Evolutionary conservation across 2,329 filamentous ascomycete species (phyloP).

Genomic region (Aspergillus neotritici): DNA sequence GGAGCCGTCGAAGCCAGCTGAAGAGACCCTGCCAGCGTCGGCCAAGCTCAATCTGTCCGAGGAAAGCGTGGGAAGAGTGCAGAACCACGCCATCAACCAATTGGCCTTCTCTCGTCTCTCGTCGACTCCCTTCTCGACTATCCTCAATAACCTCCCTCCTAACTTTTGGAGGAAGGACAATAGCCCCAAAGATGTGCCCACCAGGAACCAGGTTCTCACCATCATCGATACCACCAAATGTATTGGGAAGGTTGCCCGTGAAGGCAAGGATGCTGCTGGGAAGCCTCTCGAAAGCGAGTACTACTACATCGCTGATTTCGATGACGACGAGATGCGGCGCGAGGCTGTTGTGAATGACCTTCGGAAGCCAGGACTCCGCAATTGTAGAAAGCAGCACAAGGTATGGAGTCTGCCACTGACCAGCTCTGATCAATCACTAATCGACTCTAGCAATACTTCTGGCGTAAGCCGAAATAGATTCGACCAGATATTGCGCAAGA

Average conservation of each 20-base stretch:
- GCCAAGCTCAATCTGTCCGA: constrained; percentile 18
- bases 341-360: constrained; percentile 79
- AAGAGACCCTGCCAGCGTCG: constrained; percentile 12
- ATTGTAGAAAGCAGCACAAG: constrained; percentile 95
- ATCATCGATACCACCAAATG: constrained; percentile 70
- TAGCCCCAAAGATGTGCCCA: constrained; percentile 44
- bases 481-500: neutral
- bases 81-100: constrained; percentile 90
- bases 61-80: constrained; percentile 34
- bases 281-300: constrained; percentile 93
- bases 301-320: constrained; percentile 87
- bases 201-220: constrained; percentile 59
- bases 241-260: constrained; percentile 79
- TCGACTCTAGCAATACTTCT: constrained; percentile 61
- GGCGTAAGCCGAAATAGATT: constrained; percentile 56
- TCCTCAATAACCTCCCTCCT: constrained; percentile 76
- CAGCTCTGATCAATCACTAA: neutral
- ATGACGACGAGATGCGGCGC: constrained; percentile 70
- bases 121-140: constrained; percentile 82
- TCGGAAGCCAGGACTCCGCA: constrained; percentile 80
- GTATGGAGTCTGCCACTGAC: constrained; percentile 47
- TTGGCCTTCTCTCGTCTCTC: constrained; percentile 90
- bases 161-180: constrained; percentile 51
- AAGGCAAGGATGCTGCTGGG: constrained; percentile 93
- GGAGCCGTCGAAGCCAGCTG: constrained; percentile 21